These are phyloP conservation scores for Trichophyton mentagrophytes DNA, from an alignment of 2,329 filamentous ascomycete genomes.

Conservation along the genomic window DNA sequence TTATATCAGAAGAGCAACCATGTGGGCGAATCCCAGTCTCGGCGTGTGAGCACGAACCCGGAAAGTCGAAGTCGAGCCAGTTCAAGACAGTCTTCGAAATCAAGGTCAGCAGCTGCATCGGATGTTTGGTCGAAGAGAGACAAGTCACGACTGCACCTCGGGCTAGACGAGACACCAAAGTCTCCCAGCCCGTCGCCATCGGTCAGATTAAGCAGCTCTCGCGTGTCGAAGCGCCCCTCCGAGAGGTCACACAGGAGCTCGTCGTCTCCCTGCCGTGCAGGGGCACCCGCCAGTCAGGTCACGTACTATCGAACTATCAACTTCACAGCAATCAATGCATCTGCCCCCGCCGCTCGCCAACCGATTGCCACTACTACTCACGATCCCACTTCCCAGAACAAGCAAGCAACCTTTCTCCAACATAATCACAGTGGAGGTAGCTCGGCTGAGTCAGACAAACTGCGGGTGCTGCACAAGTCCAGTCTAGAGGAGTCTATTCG, in stretches of 20 bases:
- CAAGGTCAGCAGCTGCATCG: neutral
- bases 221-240: neutral
- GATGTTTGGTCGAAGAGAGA: neutral
- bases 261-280: neutral
- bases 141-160: neutral
- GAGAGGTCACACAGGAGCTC: neutral
- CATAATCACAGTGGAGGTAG: neutral
- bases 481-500: neutral
- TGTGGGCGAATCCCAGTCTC: neutral
- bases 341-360: neutral
- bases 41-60: neutral
- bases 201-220: neutral
- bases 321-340: neutral
- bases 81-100: neutral
- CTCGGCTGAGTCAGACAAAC: neutral
- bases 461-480: neutral
- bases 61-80: neutral
- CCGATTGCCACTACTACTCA: neutral
- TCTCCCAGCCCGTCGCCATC: neutral
- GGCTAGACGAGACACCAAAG: neutral
- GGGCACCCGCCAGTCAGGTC: neutral
- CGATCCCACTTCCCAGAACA: neutral
- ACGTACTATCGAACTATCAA: neutral
- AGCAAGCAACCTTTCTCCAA: neutral
- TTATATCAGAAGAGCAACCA: neutral